Percentiles rank a stretch among this genome's conserved stretches.
Conservation (phyloP, 2,329 filamentous ascomycete species). For the Lasiodiplodia sp. region DNA sequence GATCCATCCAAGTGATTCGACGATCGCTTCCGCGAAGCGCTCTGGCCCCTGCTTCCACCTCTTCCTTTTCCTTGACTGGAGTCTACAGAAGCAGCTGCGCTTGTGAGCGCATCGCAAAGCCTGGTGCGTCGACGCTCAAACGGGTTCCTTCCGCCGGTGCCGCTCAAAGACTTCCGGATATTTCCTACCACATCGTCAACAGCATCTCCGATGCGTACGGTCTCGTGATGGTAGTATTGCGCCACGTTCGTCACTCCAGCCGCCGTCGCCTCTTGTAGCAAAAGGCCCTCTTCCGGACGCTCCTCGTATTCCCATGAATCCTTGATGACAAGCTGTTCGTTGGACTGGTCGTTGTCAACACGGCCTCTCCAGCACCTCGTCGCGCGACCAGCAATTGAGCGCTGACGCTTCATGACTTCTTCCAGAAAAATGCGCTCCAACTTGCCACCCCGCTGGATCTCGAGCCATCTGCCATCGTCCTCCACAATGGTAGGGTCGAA, state of each 20-base stretch:
- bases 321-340: slow-evolving; percentile 51
- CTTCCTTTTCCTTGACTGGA: neutral
- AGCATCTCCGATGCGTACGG: slow-evolving; percentile 43
- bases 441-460: slow-evolving; percentile 48
- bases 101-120: neutral
- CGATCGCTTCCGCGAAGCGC: slow-evolving; percentile 1
- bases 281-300: slow-evolving; percentile 51
- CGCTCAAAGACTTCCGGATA: slow-evolving; percentile 42
- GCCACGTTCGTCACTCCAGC: slow-evolving; percentile 50
- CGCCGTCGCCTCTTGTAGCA: slow-evolving; percentile 48
- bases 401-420: slow-evolving; percentile 33
- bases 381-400: slow-evolving; percentile 33
- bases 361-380: slow-evolving; percentile 44
- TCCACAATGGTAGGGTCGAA: slow-evolving; percentile 55
- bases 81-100: slow-evolving; percentile 37
- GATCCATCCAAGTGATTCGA: slow-evolving; percentile 2
- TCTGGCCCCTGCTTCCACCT: slow-evolving; percentile 19
- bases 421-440: slow-evolving; percentile 36
- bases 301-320: slow-evolving; percentile 55
- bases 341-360: slow-evolving; percentile 41
- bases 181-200: slow-evolving; percentile 47
- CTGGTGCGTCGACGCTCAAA: slow-evolving; percentile 10
- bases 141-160: slow-evolving; percentile 22
- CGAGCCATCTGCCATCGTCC: slow-evolving; percentile 44
- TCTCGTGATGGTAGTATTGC: slow-evolving; percentile 54